Evolutionary conservation across 2,329 filamentous ascomycete species (phyloP).

Genomic region (Ramularia endophylla): DNA sequence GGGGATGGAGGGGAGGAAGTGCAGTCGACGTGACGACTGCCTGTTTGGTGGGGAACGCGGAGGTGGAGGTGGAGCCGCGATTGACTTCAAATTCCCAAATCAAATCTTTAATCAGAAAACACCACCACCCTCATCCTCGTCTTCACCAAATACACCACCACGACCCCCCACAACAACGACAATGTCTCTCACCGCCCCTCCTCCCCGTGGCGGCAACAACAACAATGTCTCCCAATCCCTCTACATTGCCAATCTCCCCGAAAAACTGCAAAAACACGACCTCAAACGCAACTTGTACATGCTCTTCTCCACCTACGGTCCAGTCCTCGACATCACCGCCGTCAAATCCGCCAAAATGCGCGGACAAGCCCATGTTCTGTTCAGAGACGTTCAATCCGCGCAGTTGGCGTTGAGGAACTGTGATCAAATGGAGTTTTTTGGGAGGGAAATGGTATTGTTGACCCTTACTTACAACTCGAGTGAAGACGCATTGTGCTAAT

Average conservation of each 20-base stretch:
- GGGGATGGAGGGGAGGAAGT: conserved; percentile 4
- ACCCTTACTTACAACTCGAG: background rate
- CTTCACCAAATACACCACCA: background rate
- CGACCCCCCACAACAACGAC: background rate
- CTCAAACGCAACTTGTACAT: conserved; percentile 83
- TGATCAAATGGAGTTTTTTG: conserved; percentile 80
- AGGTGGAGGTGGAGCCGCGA: too few species aligned
- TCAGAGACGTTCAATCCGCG: conserved; percentile 81
- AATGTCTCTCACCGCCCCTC: conserved; percentile 6
- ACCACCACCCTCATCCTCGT: background rate
- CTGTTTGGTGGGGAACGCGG: background rate
- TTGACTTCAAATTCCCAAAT: too few species aligned
- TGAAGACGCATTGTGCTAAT: conserved; percentile 6
- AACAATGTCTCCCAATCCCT: conserved; percentile 50
- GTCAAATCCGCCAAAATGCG: conserved; percentile 89
- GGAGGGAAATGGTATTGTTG: conserved; percentile 70
- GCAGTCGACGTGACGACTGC: conserved; percentile 11
- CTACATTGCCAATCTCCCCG: conserved; percentile 82
- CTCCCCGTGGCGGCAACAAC: conserved; percentile 1
- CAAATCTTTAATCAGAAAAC: background rate
- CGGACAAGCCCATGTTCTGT: conserved; percentile 90
- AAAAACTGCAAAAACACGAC: conserved; percentile 86
- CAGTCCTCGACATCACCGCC: conserved; percentile 85
- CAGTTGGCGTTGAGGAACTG: conserved; percentile 89
- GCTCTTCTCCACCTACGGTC: conserved; percentile 88